A percentile compares a stretch with the other conserved stretches of the same genome.
These are phyloP conservation scores for Saccharomycopsis sp. DNA, from an alignment of 805 yeast genomes.

Conservation along the genomic window DNA sequence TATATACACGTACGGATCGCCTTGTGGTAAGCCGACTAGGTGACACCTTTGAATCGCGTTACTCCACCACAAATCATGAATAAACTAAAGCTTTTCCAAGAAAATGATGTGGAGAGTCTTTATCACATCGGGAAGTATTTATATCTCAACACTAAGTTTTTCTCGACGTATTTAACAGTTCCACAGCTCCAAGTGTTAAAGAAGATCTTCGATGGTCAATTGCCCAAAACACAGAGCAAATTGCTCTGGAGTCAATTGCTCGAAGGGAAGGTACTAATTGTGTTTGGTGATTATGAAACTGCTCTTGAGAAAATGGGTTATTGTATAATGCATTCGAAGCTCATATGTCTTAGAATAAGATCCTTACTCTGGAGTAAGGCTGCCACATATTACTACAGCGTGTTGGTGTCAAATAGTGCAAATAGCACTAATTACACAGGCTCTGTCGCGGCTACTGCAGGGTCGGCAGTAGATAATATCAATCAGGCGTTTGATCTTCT, in stretches of 20 bases:
- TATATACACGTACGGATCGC: neutral
- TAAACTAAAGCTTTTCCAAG: constrained; percentile 25
- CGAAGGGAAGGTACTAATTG: constrained; percentile 35
- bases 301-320: constrained; percentile 22
- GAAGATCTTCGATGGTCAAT: constrained; percentile 10
- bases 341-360: constrained; percentile 12
- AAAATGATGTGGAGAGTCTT: constrained; percentile 25
- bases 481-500: constrained; percentile 10
- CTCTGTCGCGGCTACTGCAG: neutral
- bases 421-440: neutral
- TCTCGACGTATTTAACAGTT: constrained; percentile 16
- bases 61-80: constrained; percentile 9
- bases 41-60: neutral
- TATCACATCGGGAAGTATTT: constrained; percentile 24
- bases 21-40: neutral
- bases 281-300: constrained; percentile 34
- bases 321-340: constrained; percentile 10
- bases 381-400: constrained; percentile 11
- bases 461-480: constrained; percentile 2
- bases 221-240: constrained; percentile 2
- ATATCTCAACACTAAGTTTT: constrained; percentile 13
- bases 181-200: constrained; percentile 20
- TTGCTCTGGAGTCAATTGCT: constrained; percentile 11
- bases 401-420: neutral
- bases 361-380: constrained; percentile 21